Evolutionary conservation across 352 stramenopile species (phyloP).

Genomic region (Pythium volutum): DNA sequence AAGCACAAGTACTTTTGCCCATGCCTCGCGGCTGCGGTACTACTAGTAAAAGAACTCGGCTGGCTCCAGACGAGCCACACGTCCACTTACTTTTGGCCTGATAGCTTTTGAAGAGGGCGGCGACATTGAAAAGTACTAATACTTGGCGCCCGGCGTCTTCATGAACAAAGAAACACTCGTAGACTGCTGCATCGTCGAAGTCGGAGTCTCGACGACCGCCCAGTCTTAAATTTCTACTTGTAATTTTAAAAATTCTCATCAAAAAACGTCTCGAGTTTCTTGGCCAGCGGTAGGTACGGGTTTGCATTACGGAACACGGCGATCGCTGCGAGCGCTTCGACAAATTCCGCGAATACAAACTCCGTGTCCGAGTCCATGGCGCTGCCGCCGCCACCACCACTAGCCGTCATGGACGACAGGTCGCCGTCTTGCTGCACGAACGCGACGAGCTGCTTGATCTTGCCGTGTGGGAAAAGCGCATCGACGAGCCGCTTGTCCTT

Average conservation of each 20-base stretch:
- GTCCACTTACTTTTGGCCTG: no score
- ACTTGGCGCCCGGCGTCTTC: no score
- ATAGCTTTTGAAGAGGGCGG: no score
- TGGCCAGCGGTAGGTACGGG: slow-evolving; percentile 67
- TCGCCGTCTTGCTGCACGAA: slow-evolving; percentile 80
- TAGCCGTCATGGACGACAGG: slow-evolving; percentile 29
- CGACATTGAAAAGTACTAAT: no score
- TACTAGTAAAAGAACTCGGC: no score
- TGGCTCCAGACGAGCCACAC: no score
- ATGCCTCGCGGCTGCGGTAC: no score
- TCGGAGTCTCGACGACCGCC: no score
- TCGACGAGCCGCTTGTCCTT: slow-evolving; percentile 72
- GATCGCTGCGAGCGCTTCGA: slow-evolving; percentile 69
- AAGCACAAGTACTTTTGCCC: no score
- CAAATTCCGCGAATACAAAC: slow-evolving; percentile 79
- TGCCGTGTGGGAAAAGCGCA: slow-evolving; percentile 62
- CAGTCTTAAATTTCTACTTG: not conserved
- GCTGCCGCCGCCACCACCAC: slow-evolving; percentile 5
- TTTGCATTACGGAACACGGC: slow-evolving; percentile 77
- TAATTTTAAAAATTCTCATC: slow-evolving; percentile 73
- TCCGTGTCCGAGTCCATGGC: slow-evolving; percentile 62
- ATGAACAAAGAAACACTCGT: no score
- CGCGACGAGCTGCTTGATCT: slow-evolving; percentile 74
- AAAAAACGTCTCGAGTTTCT: slow-evolving; percentile 76
- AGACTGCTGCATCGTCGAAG: no score